Percentiles rank a stretch among this genome's conserved stretches.
These are phyloP conservation scores for Suillus hirtellus DNA, from an alignment of 768 basidiomycete genomes.

Conservation along the genomic window DNA sequence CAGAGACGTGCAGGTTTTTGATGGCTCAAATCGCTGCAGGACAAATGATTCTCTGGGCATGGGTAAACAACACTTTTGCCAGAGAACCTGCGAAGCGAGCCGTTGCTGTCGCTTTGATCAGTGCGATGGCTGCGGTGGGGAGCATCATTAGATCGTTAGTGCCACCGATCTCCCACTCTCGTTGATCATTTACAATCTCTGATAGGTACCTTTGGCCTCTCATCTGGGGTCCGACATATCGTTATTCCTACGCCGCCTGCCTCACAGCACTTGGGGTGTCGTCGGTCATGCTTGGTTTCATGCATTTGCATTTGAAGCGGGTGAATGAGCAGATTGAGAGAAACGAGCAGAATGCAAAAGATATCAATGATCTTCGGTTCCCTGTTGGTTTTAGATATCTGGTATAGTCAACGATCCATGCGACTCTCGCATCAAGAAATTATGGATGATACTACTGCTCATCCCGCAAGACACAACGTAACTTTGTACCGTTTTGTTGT, in stretches of 20 bases:
- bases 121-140: conserved; percentile 76
- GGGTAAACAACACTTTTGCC: conserved; percentile 57
- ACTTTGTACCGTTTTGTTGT: not conserved
- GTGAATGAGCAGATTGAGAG: conserved; percentile 40
- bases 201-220: conserved; percentile 61
- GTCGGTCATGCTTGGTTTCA: conserved; percentile 47
- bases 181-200: not conserved
- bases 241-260: conserved; percentile 68
- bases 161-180: conserved; percentile 9
- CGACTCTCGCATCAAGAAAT: not conserved
- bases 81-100: conserved; percentile 85
- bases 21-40: conserved; percentile 71
- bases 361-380: not conserved
- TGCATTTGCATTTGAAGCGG: conserved; percentile 41
- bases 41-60: conserved; percentile 54
- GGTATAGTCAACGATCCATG: not conserved
- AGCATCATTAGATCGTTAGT: conserved; percentile 79
- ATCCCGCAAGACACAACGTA: not conserved
- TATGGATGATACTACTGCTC: not conserved
- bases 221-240: conserved; percentile 67
- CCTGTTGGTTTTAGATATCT: conserved; percentile 7
- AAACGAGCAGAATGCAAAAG: conserved; percentile 27
- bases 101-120: conserved; percentile 77
- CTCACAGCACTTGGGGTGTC: conserved; percentile 52
- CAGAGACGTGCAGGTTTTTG: conserved; percentile 49